Percentiles rank a stretch among this genome's conserved stretches.
phyloP scores from a whole-genome alignment of 129 eudicot genomes.

The Saussurea involucrata region DNA sequence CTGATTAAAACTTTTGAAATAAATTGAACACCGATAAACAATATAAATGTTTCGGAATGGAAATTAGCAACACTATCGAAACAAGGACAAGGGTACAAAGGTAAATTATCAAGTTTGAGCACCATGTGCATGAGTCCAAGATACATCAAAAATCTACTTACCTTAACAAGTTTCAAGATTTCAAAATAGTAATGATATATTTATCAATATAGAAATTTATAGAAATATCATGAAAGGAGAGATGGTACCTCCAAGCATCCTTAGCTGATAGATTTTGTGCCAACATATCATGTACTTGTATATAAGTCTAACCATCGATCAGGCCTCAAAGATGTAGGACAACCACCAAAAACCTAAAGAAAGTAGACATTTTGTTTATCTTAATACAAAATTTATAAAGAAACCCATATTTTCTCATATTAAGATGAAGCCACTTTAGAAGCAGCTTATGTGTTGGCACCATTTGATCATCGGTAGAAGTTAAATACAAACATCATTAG shows the following conservation, averaged over 20 bases:
- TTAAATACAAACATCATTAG: background rate
- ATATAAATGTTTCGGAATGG: no score
- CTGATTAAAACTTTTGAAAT: no score
- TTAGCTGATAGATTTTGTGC: slow-evolving; percentile 83
- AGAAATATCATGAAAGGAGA: background rate
- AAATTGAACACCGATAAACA: no score
- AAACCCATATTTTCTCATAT: background rate
- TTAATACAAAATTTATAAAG: background rate
- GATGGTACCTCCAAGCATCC: slow-evolving; percentile 78
- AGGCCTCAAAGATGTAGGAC: no score
- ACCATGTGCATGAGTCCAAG: background rate
- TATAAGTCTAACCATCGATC: no score
- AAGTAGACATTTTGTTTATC: slow-evolving; percentile 5
- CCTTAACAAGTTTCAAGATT: background rate
- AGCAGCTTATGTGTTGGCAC: background rate
- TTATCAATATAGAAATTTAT: background rate
- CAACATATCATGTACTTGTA: slow-evolving; percentile 87
- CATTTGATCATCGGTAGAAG: background rate
- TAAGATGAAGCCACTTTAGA: background rate
- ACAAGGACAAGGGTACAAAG: no score
- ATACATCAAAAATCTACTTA: background rate
- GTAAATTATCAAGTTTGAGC: no score
- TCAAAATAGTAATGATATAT: background rate
- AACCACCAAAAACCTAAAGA: no score
- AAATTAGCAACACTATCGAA: no score